Base-by-base conservation (phyloP, 164 flowering plant species). In the Piper longum region DNA sequence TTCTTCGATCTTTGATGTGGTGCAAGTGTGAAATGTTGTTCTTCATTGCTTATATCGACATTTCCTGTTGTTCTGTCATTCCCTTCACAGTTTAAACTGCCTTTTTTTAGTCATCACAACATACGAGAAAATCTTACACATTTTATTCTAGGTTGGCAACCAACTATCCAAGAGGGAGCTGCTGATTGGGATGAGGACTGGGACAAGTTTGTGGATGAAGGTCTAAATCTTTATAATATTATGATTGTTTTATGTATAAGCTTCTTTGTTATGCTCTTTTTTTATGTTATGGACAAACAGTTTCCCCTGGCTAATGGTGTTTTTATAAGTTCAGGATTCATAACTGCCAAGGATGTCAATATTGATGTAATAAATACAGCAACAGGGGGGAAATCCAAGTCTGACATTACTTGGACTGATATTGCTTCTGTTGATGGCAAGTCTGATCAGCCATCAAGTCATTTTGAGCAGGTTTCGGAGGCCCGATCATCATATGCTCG, bases 131-230 rank as follows among this genome's bases (percentile, higher is more conserved):
- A 48, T 48, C 11, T 48, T 48, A 9, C 14, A 2, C 52, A 48
- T 48, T 48, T 17, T 56, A 56, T 12, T 19, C 19, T 56, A 56
- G 19, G 36, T 17, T 56, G 59, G 59, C 59, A 56, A 56, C 19
- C 59, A 16, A 56, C 17, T 56, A 56, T 56, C 7, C 59, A 56
- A 56, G 59, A 56, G 59, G 59, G 6, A 43, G 96, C 92, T 57
- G 87, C 95, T 74, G 81, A 80, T 67, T 92, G 97, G 98, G 90
- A 92, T 80, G 97, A 89, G 75, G 91, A 84, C 41, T 92, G 98
- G 98, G 98, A 92, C 74, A 85, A 89, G 65, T 92, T 92, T 77
- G 97, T 88, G 72, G 79, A 76, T 70, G 76, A 63, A 63, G 66
- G 66, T 63, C 14, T 12, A 9, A 48, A 1, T 48, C 36, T 26